Evolutionary conservation across 306 rosid species (phyloP), one percentile per base, ranked within the genome.

Genomic region (Vachellia pachyceras): DNA sequence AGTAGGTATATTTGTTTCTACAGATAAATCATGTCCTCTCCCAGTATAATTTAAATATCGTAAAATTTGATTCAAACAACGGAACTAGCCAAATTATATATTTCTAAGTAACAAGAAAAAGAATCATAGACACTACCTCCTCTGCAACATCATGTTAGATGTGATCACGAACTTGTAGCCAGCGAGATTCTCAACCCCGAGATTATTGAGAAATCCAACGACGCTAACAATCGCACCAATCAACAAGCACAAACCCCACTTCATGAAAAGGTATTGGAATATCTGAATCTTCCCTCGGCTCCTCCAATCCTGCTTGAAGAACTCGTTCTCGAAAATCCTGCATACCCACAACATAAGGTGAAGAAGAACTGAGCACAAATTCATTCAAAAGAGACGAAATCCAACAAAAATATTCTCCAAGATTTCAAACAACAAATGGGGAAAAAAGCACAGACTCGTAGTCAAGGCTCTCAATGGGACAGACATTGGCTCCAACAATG

Each of bases 381-480:
- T 79, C 33, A 29, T 63, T 12, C 36, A 78, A 0, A 2, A 75
- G 0, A 2, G 15, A 42, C 72, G 41, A 84, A 84, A 36, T 64
- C 65, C 37, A 47, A 37, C 0, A 37, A 37, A 3, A 5, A 37
- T 5, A 0, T 77, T 69, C 69, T 2, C 11, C 5, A 61, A 61
- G 9, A 44, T 23, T 0, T 3, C 3, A 12, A 6, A 46, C 76
- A 50, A 73, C 84, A 72, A 13, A 69, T 18, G 76, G 33, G 2
- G 2, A 29, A 33, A 78, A 52, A 69, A 80, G 57, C 49, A 77
- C 88, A 10, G 44, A 93, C 97, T 95, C 99, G 70, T 93, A 95
- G 66, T 95, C 99, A 37, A 95, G 99, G 88, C 99, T 95, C 76
- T 95, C 98, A 76, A 95, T 87, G 3, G 99, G 99, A 83, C 92